These are phyloP conservation scores for Senna siamea DNA, from an alignment of 306 rosid species.

Conservation along the genomic window DNA sequence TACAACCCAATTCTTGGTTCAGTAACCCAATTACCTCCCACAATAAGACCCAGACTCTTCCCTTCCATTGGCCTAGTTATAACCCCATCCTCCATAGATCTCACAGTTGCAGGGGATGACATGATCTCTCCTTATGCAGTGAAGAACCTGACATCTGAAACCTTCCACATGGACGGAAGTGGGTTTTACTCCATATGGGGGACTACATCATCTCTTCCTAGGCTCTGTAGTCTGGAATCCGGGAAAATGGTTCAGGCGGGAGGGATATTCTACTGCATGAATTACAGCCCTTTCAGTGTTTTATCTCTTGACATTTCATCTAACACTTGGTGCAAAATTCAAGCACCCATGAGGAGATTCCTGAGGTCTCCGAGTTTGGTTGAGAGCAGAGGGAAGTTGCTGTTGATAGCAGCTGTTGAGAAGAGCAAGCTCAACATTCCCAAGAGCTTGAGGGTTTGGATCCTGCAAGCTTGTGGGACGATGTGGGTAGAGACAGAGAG, in stretches of 20 bases:
- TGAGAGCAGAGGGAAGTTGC: constrained; percentile 67
- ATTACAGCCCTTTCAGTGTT: constrained; percentile 82
- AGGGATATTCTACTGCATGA: constrained; percentile 85
- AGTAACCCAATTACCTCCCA: constrained; percentile 69
- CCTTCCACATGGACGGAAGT: constrained; percentile 78
- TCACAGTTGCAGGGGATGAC: constrained; percentile 86
- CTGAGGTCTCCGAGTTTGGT: constrained; percentile 73
- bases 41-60: constrained; percentile 74
- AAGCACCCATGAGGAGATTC: constrained; percentile 90
- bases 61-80: constrained; percentile 81
- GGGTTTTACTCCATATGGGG: constrained; percentile 93
- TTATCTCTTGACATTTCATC: constrained; percentile 58
- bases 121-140: constrained; percentile 94
- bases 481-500: constrained; percentile 94
- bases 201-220: constrained; percentile 66
- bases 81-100: constrained; percentile 66
- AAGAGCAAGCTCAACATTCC: constrained; percentile 93
- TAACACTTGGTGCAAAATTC: constrained; percentile 81
- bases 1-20: constrained; percentile 88
- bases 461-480: constrained; percentile 70
- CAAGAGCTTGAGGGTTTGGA: constrained; percentile 83
- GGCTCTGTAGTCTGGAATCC: constrained; percentile 84
- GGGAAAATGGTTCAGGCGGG: constrained; percentile 71
- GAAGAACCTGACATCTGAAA: constrained; percentile 80
- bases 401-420: constrained; percentile 83